phyloP scores from a whole-genome alignment of 192 early-diverging fungal species.

The Lobosporangium transversale region DNA sequence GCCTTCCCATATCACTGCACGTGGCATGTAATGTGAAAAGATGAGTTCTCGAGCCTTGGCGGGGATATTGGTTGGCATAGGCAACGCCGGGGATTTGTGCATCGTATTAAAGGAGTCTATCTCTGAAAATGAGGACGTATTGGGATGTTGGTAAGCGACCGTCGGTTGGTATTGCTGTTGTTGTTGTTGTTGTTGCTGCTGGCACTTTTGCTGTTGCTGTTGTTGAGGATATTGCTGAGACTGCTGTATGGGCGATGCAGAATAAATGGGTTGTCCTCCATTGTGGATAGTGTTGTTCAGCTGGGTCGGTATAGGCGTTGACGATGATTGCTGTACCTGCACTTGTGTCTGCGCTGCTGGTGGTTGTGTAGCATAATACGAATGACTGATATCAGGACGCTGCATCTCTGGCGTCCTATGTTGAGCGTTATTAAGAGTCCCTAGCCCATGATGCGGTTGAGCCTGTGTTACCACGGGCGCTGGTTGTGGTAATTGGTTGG shows the following conservation, averaged over 20 bases:
- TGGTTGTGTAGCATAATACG: not conserved
- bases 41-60: constrained; percentile 18
- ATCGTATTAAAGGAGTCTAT: constrained; percentile 9
- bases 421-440: no score
- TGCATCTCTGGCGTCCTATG: not conserved
- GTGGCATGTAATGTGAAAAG: constrained; percentile 31
- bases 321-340: not conserved
- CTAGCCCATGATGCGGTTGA: constrained; percentile 5
- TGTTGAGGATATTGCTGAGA: constrained; percentile 4
- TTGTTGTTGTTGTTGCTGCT: not conserved
- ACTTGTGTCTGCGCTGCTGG: not conserved
- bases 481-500: constrained; percentile 11
- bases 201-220: not conserved
- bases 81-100: constrained; percentile 15
- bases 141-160: not conserved
- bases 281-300: no score
- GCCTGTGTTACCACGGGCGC: not conserved
- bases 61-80: constrained; percentile 7
- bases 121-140: constrained; percentile 7
- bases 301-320: no score
- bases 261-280: not conserved
- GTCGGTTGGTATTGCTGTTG: not conserved
- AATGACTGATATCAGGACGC: not conserved
- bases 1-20: constrained; percentile 21
- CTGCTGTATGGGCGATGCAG: constrained; percentile 15